Evolutionary conservation across 2,329 filamentous ascomycete species (phyloP), one percentile per base, ranked within the genome.

Genomic region (Alternaria metachromatica): DNA sequence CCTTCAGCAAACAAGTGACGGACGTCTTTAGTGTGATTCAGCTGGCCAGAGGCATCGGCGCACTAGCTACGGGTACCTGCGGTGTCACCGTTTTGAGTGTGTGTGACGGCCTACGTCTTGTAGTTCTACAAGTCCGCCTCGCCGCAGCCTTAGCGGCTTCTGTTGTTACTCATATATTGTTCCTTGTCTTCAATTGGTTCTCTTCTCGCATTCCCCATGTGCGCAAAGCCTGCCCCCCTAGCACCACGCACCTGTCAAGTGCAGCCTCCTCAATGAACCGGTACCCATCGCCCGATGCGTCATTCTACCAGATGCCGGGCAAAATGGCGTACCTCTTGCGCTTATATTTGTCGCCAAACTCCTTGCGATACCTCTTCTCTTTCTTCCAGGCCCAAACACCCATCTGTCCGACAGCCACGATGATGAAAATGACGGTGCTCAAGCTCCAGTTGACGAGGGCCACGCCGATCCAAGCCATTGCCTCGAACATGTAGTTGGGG

Each of bases 401-500:
- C 96, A 99, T 98, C 82, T 94, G 93, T 23, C 82, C 86, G 15
- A 86, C 87, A 33, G 93, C 93, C 55, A 93, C 85, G 23, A 85
- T 78, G 64, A 92, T 89, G 81, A 98, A 98, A 20, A 97, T 71
- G 15, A 89, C 84, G 1, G 96, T 92, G 55, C 89, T 87, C 84
- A 91, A 91, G 82, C 90, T 94, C 74, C 92, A 90, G 72, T 89
- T 94, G 58, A 95, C 87, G 46, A 97, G 78, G 71, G 92, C 90
- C 59, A 98, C 86, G 25, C 94, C 94, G 28, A 92, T 72, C 96
- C 96, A 99, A 1, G 94, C 89, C 41, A 97, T 80, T 7, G 92
- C 86, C 79, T 99, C 96, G 72, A 96, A 98, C 84, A 97, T 88
- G 84, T 99, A 99, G 84, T 99, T 99, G 45, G 96, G 96, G 83